phyloP scores from a whole-genome alignment of 768 basidiomycete species.

The Pleurotus tuoliensis region DNA sequence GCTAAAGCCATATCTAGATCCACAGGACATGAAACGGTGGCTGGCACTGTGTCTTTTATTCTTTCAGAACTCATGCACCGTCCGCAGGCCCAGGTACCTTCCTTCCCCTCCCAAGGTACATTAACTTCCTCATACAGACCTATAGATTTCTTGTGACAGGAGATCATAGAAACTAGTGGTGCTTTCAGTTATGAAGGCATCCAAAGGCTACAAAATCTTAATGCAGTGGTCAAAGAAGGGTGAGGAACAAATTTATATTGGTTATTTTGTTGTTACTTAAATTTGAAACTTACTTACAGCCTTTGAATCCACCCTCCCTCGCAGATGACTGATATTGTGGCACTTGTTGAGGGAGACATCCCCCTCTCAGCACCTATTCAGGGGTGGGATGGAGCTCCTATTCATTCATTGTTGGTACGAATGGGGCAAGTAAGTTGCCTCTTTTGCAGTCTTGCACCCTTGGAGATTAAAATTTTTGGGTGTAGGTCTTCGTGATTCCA shows the following conservation, averaged over 20 bases:
- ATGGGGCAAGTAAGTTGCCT: conserved; percentile 31
- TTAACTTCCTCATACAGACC: neutral
- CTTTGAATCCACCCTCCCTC: conserved; percentile 38
- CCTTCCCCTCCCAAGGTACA: too few species aligned
- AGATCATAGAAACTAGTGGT: conserved; percentile 24
- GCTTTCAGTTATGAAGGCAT: conserved; percentile 32
- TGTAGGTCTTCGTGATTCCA: conserved; percentile 30
- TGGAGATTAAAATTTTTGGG: neutral
- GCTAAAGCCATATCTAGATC: conserved; percentile 18
- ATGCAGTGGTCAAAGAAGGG: conserved; percentile 40
- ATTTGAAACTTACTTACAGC: conserved; percentile 13
- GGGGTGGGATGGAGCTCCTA: conserved; percentile 20
- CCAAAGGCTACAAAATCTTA: conserved; percentile 33
- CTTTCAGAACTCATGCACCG: conserved; percentile 34
- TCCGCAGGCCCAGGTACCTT: conserved; percentile 25
- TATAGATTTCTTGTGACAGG: conserved; percentile 32
- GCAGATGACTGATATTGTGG: conserved; percentile 35
- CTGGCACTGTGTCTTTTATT: conserved; percentile 29
- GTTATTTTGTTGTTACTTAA: too few species aligned
- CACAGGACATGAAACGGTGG: conserved; percentile 40
- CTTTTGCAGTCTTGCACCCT: neutral
- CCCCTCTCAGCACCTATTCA: conserved; percentile 32
- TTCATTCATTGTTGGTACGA: conserved; percentile 24
- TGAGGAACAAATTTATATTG: conserved; percentile 9
- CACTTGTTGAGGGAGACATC: conserved; percentile 35